These are phyloP conservation scores for Boletus vermiculosoides DNA, from an alignment of 768 basidiomycete species.

Conservation along the genomic window DNA sequence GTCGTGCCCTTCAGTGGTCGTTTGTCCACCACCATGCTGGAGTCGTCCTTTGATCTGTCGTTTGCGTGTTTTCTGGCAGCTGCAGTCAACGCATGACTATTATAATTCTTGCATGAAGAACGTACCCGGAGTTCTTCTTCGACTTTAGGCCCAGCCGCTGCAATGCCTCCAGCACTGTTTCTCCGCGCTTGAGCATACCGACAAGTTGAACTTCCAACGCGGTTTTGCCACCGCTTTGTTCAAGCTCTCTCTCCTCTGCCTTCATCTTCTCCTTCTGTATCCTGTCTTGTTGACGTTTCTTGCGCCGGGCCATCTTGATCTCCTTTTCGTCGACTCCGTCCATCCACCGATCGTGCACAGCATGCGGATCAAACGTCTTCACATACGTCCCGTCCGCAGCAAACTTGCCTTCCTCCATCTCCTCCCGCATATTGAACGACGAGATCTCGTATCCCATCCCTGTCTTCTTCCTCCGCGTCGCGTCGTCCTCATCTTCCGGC, in stretches of 20 bases:
- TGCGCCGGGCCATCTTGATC: slow-evolving; percentile 77
- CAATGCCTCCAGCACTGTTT: slow-evolving; percentile 86
- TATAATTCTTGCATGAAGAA: not conserved
- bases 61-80: slow-evolving; percentile 30
- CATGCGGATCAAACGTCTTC: slow-evolving; percentile 84
- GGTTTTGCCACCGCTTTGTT: slow-evolving; percentile 63
- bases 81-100: slow-evolving; percentile 1
- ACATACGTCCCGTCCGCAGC: slow-evolving; percentile 89
- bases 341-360: slow-evolving; percentile 94
- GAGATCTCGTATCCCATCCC: slow-evolving; percentile 94
- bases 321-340: slow-evolving; percentile 82
- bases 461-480: slow-evolving; percentile 67
- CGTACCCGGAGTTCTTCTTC: slow-evolving; percentile 43
- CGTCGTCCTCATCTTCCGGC: slow-evolving; percentile 72
- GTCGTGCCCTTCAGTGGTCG: slow-evolving; percentile 34
- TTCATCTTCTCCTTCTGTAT: slow-evolving; percentile 64
- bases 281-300: slow-evolving; percentile 74
- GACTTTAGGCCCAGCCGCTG: slow-evolving; percentile 75
- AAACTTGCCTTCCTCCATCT: slow-evolving; percentile 98
- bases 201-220: slow-evolving; percentile 68
- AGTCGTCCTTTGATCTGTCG: slow-evolving; percentile 32
- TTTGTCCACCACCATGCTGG: slow-evolving; percentile 54
- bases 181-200: slow-evolving; percentile 78
- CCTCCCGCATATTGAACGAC: slow-evolving; percentile 98
- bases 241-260: slow-evolving; percentile 73